Evolutionary conservation across 1,139 yeast genomes (phyloP).

Genomic region (Blastobotrys elegans): DNA sequence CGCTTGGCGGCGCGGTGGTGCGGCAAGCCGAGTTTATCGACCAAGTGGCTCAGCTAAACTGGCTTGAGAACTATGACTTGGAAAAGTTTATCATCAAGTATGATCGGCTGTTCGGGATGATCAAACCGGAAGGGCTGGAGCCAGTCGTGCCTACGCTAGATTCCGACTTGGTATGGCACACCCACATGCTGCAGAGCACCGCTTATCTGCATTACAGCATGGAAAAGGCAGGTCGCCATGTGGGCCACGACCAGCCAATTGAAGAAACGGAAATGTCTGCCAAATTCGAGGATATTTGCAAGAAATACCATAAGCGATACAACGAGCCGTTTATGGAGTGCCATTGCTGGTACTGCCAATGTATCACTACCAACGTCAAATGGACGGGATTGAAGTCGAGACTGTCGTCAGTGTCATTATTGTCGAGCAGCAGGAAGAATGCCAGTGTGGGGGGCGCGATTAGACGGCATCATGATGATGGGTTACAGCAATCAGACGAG

Average conservation of each 20-base stretch:
- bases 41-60: slow-evolving; percentile 33
- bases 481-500: background rate
- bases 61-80: slow-evolving; percentile 27
- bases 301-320: slow-evolving; percentile 24
- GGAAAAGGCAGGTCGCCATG: slow-evolving; percentile 19
- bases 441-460: no score
- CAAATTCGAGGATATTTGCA: slow-evolving; percentile 28
- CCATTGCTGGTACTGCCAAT: slow-evolving; percentile 32
- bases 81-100: slow-evolving; percentile 31
- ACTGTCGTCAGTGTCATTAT: background rate
- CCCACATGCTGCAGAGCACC: slow-evolving; percentile 35
- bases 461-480: no score
- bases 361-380: background rate
- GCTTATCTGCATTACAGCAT: slow-evolving; percentile 31
- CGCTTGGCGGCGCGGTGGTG: slow-evolving; percentile 36
- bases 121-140: slow-evolving; percentile 17
- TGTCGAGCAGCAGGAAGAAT: background rate
- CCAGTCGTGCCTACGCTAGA: slow-evolving; percentile 39
- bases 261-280: slow-evolving; percentile 26
- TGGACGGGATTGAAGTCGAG: background rate
- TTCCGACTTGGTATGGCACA: slow-evolving; percentile 41
- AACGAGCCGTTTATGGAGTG: slow-evolving; percentile 31
- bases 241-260: slow-evolving; percentile 35
- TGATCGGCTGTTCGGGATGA: slow-evolving; percentile 29
- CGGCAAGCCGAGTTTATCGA: slow-evolving; percentile 37